A percentile compares a stretch with the other conserved stretches of the same genome.
phyloP scores from a whole-genome alignment of 768 basidiomycete genomes.

The Boletales sp. region DNA sequence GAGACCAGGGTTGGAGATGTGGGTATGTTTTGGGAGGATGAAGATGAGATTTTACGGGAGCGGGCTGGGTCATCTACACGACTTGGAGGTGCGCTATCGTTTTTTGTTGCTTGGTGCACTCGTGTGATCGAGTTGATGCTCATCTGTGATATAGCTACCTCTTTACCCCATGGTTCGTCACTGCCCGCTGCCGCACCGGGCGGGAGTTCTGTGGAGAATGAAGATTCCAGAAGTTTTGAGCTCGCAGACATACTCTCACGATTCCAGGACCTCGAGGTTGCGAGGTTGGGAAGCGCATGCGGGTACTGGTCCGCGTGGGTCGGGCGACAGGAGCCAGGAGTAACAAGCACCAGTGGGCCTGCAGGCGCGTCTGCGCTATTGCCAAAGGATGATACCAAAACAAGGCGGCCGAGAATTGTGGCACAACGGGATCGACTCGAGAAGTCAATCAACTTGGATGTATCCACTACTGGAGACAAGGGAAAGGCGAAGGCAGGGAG shows the following conservation, averaged over 20 bases:
- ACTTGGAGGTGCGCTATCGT: slow-evolving; percentile 1
- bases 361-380: background rate
- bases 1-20: slow-evolving; percentile 4
- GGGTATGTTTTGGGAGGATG: slow-evolving; percentile 28
- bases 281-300: slow-evolving; percentile 39
- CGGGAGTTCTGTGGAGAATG: background rate
- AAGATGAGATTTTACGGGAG: slow-evolving; percentile 15
- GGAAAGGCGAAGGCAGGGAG: slow-evolving; percentile 19
- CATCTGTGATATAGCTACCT: slow-evolving; percentile 1
- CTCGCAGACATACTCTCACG: slow-evolving; percentile 23
- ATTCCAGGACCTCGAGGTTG: slow-evolving; percentile 33
- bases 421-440: slow-evolving; percentile 10
- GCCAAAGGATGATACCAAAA: background rate
- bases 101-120: background rate
- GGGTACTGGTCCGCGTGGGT: slow-evolving; percentile 37
- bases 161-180: background rate
- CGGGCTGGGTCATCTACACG: background rate
- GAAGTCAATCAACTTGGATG: background rate
- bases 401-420: slow-evolving; percentile 17
- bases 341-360: background rate
- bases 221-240: background rate
- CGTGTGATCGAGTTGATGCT: background rate
- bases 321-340: slow-evolving; percentile 3
- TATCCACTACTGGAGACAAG: background rate
- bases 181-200: background rate